These are phyloP conservation scores for Chlamydomonas urium DNA, from an alignment of 139 green algal species.

Conservation along the genomic window DNA sequence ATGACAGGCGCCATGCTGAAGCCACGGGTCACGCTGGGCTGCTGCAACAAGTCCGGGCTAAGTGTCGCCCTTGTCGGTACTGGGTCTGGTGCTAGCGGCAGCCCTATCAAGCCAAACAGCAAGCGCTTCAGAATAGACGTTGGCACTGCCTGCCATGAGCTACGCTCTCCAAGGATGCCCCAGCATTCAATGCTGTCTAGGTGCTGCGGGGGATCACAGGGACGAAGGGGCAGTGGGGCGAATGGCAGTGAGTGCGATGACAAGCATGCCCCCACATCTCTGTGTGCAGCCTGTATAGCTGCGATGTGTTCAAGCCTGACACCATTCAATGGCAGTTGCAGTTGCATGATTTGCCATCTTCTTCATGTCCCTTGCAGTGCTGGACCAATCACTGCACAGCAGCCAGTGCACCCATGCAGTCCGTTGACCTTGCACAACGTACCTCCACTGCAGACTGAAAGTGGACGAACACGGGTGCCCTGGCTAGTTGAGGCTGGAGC, in stretches of 20 bases:
- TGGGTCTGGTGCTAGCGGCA: no score
- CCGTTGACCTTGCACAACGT: not conserved
- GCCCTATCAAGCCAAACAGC: constrained; percentile 33
- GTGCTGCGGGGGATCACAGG: not conserved
- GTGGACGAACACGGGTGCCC: constrained; percentile 70
- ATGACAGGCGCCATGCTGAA: no score
- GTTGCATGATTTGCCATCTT: not conserved
- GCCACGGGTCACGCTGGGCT: no score
- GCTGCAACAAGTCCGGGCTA: no score
- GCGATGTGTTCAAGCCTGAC: not conserved
- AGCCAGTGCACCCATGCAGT: not conserved
- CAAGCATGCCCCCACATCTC: no score
- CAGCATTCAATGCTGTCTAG: constrained; percentile 65
- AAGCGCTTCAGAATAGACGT: constrained; percentile 44
- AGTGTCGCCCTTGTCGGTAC: no score
- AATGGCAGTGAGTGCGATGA: no score
- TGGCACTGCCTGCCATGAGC: constrained; percentile 52
- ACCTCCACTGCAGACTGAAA: constrained; percentile 62
- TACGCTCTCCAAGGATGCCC: constrained; percentile 54
- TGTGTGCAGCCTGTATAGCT: not conserved
- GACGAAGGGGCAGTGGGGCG: not conserved
- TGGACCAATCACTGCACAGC: not conserved
- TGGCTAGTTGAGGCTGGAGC: constrained; percentile 31
- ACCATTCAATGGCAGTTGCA: not conserved
- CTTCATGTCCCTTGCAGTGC: not conserved